Base-by-base conservation (phyloP, 2,329 filamentous ascomycete genomes). In the Dothistroma septosporum region DNA sequence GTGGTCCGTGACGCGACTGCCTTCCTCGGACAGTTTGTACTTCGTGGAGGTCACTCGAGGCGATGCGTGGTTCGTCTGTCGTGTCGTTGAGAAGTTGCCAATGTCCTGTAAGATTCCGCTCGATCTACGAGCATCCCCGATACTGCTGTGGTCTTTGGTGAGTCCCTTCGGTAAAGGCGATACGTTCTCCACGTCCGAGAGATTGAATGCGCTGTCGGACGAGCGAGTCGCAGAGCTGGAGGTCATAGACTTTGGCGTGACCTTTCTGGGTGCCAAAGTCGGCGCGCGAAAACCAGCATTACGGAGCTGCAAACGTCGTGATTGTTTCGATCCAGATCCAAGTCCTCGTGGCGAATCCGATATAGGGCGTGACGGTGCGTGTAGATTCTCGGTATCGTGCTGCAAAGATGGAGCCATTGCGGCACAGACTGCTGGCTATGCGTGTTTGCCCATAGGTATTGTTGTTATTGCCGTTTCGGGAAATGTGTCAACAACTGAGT, bases 261-360 rank as follows among this genome's bases (percentile, higher is more conserved):
- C 69, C 32, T 71, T 72, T 44, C 72, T 64, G 21, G 66, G 59
- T 3, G 71, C 67, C 53, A 75, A 48, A 6, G 68, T 61, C 31
- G 68, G 63, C 10, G 62, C 73, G n/a, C 70, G 67, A 52, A 75
- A 75, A 48, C 72, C 72, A 32, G 70, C 70, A 66, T 73, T 74
- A 55, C 73, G 67, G 19, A 74, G 67, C 59, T 75, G 72, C 48
- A 75, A 61, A 37, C 70, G 64, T 37, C 70, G 63, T 19, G 70
- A 67, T 33, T 69, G 69, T 41, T 68, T 59, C 28, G 66, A 68
- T 21, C 41, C 52, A n/a, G 47, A 54, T 49, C 33, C 55, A 6
- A 31, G 50, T 19, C 14, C 37, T 31, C 35, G 41, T 44, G 22
- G 35, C 7, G 53, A 46, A 12, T 21, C 28, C 37, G 53, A 46